A percentile compares a stretch with the other conserved stretches of the same genome.
phyloP scores from a whole-genome alignment of 129 eudicot species.

The Lonicera japonica region DNA sequence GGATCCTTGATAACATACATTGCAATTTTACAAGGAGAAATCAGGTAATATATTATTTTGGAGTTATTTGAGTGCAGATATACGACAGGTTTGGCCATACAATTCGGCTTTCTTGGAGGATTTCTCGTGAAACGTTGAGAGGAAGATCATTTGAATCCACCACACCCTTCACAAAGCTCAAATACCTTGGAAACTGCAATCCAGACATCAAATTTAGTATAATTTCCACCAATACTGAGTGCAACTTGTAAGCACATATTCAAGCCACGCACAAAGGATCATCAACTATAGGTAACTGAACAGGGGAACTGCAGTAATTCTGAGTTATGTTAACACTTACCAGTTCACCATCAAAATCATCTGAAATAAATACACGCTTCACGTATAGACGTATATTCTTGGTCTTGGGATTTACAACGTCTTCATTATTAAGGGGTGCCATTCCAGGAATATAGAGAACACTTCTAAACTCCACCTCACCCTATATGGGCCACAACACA shows the following conservation, averaged over 20 bases:
- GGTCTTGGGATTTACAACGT: slow-evolving; percentile 84
- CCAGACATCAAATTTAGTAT: slow-evolving; percentile 8
- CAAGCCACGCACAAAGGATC: no score
- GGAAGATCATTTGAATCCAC: slow-evolving; percentile 94
- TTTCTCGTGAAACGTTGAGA: slow-evolving; percentile 85
- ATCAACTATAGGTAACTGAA: no score
- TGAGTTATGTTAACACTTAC: slow-evolving; percentile 29
- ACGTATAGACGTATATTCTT: slow-evolving; percentile 90
- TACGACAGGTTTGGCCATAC: slow-evolving; percentile 30
- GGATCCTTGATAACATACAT: neutral
- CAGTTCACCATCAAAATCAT: slow-evolving; percentile 99
- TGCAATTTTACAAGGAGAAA: neutral
- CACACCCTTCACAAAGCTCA: slow-evolving; percentile 97
- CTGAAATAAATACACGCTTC: slow-evolving; percentile 96
- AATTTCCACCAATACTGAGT: neutral
- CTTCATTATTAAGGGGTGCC: slow-evolving; percentile 96
- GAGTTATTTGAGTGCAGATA: neutral
- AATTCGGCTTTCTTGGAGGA: slow-evolving; percentile 97
- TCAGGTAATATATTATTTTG: neutral
- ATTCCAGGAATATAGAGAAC: slow-evolving; percentile 94
- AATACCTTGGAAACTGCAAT: slow-evolving; percentile 87
- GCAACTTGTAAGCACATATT: neutral
- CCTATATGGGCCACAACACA: slow-evolving; percentile 37
- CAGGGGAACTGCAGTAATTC: no score
- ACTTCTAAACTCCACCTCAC: slow-evolving; percentile 96